A percentile compares a stretch with the other conserved stretches of the same genome.
These are phyloP conservation scores for Arabidopsis thaliana DNA, from an alignment of 345 rosid species.

Conservation along the genomic window DNA sequence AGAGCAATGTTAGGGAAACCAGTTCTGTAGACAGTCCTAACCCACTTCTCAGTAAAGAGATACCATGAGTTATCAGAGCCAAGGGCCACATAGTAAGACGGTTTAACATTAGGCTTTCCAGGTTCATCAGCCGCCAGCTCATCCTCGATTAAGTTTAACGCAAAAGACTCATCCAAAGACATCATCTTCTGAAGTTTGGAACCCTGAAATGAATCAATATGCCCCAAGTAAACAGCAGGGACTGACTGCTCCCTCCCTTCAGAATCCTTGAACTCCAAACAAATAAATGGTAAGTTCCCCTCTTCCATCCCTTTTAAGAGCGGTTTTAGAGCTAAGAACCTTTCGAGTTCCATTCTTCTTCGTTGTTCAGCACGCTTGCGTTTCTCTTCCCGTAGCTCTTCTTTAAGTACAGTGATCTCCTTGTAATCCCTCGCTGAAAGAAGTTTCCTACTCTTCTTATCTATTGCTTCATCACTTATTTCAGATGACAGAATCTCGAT, in stretches of 20 bases:
- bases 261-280: conserved; percentile 81
- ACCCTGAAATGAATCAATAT: conserved; percentile 57
- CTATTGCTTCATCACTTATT: conserved; percentile 80
- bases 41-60: conserved; percentile 87
- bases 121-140: conserved; percentile 39
- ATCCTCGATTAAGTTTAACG: conserved; percentile 40
- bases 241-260: conserved; percentile 72
- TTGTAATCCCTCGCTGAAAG: conserved; percentile 67
- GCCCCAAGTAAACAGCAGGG: conserved; percentile 82
- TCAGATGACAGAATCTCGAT: conserved; percentile 69
- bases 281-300: conserved; percentile 76
- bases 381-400: conserved; percentile 74
- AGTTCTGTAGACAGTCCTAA: conserved; percentile 66
- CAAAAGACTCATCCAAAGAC: conserved; percentile 51
- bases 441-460: conserved; percentile 72
- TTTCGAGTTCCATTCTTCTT: conserved; percentile 63
- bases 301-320: conserved; percentile 69
- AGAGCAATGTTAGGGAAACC: conserved; percentile 85
- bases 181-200: conserved; percentile 56
- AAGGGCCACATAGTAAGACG: conserved; percentile 77
- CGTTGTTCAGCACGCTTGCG: conserved; percentile 66
- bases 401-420: conserved; percentile 76
- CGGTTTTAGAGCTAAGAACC: conserved; percentile 69
- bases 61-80: conserved; percentile 99
- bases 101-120: conserved; percentile 52